A percentile compares a stretch with the other conserved stretches of the same genome.
Conservation (phyloP, 2,329 filamentous ascomycete species). For the Bretziella fagacearum region DNA sequence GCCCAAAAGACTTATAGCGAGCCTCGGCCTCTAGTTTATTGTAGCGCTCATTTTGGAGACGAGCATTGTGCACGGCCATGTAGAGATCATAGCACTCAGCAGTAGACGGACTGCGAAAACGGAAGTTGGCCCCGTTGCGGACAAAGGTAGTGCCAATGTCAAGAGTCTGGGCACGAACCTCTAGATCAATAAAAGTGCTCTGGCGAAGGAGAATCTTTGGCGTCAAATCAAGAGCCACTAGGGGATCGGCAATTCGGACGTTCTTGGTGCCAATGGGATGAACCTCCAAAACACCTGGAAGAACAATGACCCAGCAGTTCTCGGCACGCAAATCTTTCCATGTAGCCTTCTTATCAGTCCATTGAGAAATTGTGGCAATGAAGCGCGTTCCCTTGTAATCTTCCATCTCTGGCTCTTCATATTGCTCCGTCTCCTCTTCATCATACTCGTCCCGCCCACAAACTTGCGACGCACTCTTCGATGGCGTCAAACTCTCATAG, state of each 20-base stretch:
- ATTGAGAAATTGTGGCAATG: conserved; percentile 41
- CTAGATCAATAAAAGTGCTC: conserved; percentile 84
- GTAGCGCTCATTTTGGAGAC: conserved; percentile 85
- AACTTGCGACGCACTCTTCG: conserved; percentile 66
- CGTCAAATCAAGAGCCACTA: conserved; percentile 67
- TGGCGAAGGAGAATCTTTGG: conserved; percentile 79
- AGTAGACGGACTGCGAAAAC: conserved; percentile 66
- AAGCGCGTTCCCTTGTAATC: conserved; percentile 29
- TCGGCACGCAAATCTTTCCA: conserved; percentile 42
- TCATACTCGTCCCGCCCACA: conserved; percentile 23
- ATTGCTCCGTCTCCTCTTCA: neutral
- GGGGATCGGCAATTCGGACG: conserved; percentile 26
- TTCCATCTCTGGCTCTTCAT: conserved; percentile 15
- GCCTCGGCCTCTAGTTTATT: conserved; percentile 49
- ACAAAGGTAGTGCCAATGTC: conserved; percentile 48
- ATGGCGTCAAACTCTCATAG: conserved; percentile 52
- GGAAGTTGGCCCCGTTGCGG: conserved; percentile 57
- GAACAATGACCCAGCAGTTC: conserved; percentile 37
- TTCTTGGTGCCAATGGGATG: conserved; percentile 27
- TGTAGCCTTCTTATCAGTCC: conserved; percentile 40
- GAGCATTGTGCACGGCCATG: conserved; percentile 67
- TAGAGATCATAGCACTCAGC: conserved; percentile 73
- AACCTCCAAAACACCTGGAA: conserved; percentile 41
- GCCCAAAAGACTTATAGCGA: conserved; percentile 55
- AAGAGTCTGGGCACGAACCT: conserved; percentile 75